A percentile compares a stretch with the other conserved stretches of the same genome.
These are phyloP conservation scores for Cubamyces sp. DNA, from an alignment of 768 basidiomycete genomes.

Conservation along the genomic window DNA sequence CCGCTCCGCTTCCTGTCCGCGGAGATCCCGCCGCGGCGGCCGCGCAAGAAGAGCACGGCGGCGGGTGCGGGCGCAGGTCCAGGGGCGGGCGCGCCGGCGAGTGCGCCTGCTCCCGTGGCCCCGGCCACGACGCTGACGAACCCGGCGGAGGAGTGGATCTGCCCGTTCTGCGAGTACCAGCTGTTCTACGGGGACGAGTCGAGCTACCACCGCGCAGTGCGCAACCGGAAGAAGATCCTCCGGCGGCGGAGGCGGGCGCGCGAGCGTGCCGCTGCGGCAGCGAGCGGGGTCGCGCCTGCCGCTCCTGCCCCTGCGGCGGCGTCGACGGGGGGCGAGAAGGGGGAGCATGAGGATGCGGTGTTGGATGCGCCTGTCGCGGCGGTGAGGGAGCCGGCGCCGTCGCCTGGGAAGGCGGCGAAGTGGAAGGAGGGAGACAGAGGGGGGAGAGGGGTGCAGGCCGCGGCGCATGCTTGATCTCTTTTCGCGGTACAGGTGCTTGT, in stretches of 20 bases:
- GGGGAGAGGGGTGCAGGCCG: not conserved
- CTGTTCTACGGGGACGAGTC: slow-evolving; percentile 87
- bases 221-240: slow-evolving; percentile 80
- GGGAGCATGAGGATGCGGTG: slow-evolving; percentile 38
- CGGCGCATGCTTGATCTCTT: slow-evolving; percentile 4
- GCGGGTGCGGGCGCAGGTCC: not conserved
- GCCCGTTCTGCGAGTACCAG: slow-evolving; percentile 91
- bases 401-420: slow-evolving; percentile 25
- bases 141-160: slow-evolving; percentile 89
- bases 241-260: slow-evolving; percentile 68
- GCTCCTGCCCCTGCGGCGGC: slow-evolving; percentile 33
- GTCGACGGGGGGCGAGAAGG: slow-evolving; percentile 12
- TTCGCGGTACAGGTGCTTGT: not conserved
- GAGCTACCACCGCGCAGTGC: slow-evolving; percentile 64
- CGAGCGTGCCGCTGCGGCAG: slow-evolving; percentile 66
- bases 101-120: slow-evolving; percentile 23
- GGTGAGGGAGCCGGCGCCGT: slow-evolving; percentile 33
- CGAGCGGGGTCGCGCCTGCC: slow-evolving; percentile 41
- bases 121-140: slow-evolving; percentile 47
- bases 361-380: slow-evolving; percentile 35
- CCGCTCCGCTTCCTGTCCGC: slow-evolving; percentile 71
- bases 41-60: slow-evolving; percentile 27
- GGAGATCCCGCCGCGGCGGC: slow-evolving; percentile 58
- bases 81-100: slow-evolving; percentile 1
- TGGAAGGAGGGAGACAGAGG: slow-evolving; percentile 28